phyloP scores from a whole-genome alignment of 2,329 filamentous ascomycete species.

The Fusarium xylarioides region DNA sequence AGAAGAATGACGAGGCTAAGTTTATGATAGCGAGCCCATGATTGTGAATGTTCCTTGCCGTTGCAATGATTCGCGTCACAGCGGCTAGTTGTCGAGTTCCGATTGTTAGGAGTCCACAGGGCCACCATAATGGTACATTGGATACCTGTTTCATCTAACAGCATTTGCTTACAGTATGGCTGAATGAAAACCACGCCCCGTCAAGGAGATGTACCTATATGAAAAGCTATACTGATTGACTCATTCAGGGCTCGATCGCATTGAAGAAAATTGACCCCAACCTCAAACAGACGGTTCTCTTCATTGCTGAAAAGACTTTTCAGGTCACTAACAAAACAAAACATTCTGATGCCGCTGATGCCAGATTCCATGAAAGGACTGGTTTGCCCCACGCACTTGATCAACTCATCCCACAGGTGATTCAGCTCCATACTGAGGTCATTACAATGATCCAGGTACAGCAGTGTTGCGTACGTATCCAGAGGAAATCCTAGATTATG shows the following conservation, averaged over 20 bases:
- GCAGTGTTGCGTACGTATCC: background rate
- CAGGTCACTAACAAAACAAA: background rate
- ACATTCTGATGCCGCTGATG: background rate
- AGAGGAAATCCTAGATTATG: background rate
- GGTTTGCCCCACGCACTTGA: background rate
- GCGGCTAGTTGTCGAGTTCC: background rate
- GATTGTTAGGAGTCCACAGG: background rate
- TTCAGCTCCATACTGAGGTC: background rate
- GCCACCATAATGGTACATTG: background rate
- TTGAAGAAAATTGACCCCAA: background rate
- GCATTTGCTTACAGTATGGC: background rate
- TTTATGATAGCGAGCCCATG: too few species aligned
- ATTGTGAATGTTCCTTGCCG: too few species aligned
- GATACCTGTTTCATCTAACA: background rate
- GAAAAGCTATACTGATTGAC: background rate
- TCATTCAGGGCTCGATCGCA: background rate
- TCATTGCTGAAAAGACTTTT: background rate
- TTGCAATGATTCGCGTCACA: too few species aligned
- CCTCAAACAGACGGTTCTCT: background rate
- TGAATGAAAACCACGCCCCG: background rate
- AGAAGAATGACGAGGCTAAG: too few species aligned
- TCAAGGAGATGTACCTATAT: background rate
- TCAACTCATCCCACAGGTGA: background rate
- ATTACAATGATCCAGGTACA: background rate
- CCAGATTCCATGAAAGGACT: background rate